These are phyloP conservation scores for Neofusicoccum umdonicola DNA, from an alignment of 2,329 filamentous ascomycete species.

Conservation along the genomic window DNA sequence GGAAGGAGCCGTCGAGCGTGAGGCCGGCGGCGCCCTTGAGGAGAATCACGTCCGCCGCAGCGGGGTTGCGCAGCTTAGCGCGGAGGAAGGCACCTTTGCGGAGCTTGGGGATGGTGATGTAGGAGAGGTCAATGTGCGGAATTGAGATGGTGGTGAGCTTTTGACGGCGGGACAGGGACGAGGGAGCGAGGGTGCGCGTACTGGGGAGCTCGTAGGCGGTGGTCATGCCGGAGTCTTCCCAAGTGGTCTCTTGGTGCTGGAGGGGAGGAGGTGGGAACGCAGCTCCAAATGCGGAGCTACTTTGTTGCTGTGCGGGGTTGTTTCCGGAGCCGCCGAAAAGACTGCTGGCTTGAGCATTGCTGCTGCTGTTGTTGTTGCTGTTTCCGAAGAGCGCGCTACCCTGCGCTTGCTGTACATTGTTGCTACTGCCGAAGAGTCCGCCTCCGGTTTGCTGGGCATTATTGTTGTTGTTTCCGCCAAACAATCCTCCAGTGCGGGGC, in stretches of 20 bases:
- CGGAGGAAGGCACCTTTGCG: conserved; percentile 60
- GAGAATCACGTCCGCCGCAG: conserved; percentile 50
- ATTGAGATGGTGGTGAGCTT: conserved; percentile 58
- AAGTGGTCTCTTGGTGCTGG: conserved; percentile 20
- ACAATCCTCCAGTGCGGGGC: background rate
- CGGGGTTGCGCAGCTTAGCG: conserved; percentile 56
- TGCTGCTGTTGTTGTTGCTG: background rate
- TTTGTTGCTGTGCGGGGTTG: background rate
- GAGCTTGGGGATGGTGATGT: conserved; percentile 61
- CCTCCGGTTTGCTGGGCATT: background rate
- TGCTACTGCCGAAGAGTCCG: background rate
- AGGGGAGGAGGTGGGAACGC: background rate
- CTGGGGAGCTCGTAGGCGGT: conserved; percentile 62
- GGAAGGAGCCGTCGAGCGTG: conserved; percentile 62
- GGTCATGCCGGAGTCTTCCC: conserved; percentile 60
- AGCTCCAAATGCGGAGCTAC: background rate
- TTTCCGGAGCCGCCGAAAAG: background rate
- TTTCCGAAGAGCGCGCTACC: background rate
- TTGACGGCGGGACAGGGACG: conserved; percentile 40
- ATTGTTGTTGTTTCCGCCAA: background rate
- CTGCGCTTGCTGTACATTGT: background rate
- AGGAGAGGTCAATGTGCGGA: conserved; percentile 50
- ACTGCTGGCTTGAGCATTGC: background rate
- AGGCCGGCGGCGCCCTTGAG: conserved; percentile 56
- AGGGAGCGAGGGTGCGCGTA: conserved; percentile 55